These are phyloP conservation scores for Cucumis hystrix DNA, from an alignment of 306 rosid species.

Conservation along the genomic window DNA sequence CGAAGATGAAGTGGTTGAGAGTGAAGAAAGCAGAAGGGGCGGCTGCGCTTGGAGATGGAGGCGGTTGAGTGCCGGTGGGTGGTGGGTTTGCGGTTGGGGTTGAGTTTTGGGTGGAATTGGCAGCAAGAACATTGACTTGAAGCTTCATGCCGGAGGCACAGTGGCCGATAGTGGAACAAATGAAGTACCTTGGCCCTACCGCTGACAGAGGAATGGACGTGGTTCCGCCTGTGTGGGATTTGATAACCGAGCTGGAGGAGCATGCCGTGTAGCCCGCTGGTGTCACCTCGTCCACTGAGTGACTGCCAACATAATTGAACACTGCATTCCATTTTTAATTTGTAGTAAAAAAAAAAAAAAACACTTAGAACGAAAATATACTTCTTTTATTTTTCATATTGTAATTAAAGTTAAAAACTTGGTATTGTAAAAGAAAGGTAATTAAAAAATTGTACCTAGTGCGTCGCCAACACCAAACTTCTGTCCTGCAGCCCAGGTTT, in stretches of 20 bases:
- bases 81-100: conserved; percentile 13
- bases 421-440: too few relatives aligned
- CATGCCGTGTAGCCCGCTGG: conserved; percentile 22
- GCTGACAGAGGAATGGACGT: conserved; percentile 17
- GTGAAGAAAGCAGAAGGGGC: conserved; percentile 12
- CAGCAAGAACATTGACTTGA: conserved; percentile 25
- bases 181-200: conserved; percentile 30
- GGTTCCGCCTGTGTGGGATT: conserved; percentile 11
- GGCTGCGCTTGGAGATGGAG: conserved; percentile 20
- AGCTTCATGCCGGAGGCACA: conserved; percentile 53
- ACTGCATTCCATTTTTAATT: conserved; percentile 15
- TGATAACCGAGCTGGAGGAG: conserved; percentile 17
- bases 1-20: conserved; percentile 20
- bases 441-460: conserved; percentile 22
- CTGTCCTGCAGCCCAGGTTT: conserved; percentile 29
- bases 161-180: conserved; percentile 39
- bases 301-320: conserved; percentile 32
- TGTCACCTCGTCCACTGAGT: conserved; percentile 27
- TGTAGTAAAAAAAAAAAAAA: too few relatives aligned
- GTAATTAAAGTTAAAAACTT: too few relatives aligned
- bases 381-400: too few relatives aligned
- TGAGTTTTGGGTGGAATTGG: conserved; percentile 16
- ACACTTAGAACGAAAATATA: too few relatives aligned
- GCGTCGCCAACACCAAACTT: conserved; percentile 47
- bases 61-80: conserved; percentile 19